These are phyloP conservation scores for Wallacemonas rigidus DNA, from an alignment of 208 protist genomes.

Conservation along the genomic window DNA sequence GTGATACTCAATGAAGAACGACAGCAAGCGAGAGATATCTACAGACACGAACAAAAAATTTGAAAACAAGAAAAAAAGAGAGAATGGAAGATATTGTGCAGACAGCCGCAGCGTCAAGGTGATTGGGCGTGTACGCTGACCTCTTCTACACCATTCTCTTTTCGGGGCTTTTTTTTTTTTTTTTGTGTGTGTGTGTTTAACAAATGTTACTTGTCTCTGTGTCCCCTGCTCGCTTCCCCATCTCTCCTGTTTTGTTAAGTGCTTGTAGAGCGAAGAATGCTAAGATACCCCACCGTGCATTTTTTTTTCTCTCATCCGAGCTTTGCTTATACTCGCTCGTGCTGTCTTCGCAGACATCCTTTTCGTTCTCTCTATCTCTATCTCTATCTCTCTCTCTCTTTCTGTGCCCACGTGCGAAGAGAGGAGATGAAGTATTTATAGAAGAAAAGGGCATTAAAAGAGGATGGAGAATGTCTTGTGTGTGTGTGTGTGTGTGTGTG, in stretches of 20 bases:
- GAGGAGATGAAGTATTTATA: no score
- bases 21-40: background rate
- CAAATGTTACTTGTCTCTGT: background rate
- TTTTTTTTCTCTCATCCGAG: background rate
- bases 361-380: no score
- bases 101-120: background rate
- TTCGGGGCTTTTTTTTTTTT: slow-evolving; percentile 1
- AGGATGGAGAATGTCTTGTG: no score
- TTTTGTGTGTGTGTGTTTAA: background rate
- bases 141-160: background rate
- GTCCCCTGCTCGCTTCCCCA: background rate
- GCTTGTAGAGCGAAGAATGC: slow-evolving; percentile 10
- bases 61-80: background rate
- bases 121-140: no score
- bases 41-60: no score
- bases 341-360: no score
- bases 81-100: background rate
- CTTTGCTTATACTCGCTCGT: no score
- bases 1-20: background rate
- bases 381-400: no score
- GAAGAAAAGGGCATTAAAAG: no score
- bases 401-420: no score
- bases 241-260: slow-evolving; percentile 16
- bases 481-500: no score
- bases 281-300: background rate